Base-by-base conservation (phyloP, 768 basidiomycete genomes). In the Boletales sp. region DNA sequence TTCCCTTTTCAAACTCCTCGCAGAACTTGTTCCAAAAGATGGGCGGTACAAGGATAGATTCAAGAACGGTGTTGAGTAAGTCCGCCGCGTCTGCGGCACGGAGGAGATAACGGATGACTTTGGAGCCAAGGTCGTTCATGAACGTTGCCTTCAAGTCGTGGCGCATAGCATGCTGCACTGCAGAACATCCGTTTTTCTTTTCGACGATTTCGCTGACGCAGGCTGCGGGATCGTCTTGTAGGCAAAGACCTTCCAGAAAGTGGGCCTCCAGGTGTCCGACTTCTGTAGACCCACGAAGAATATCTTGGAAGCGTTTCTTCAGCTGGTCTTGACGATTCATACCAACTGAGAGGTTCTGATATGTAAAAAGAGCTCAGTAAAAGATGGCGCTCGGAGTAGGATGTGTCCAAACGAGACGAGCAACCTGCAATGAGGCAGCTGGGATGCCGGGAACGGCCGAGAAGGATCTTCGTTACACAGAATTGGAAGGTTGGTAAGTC, bases 221-320 rank as follows among this genome's bases (percentile, higher is more conserved):
- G 5, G 50, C 54, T 2, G 61, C 57, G 1, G 72, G 59, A 37
- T 79, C 74, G 2, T 65, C 59, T 46, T 75, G 74, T 7, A 54
- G 57, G 57, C 68, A 78, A 8, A 82, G 62, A 1, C 73, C 76
- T 49, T 82, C 73, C 4, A 82, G 57, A 48, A 81, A 81, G 9
- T 64, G 68, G 1, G 41, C 18, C n/a, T 52, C 48, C 1, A 55
- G 42, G 6, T 56, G 57, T 28, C 65, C 56, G 7, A 78, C 39
- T 8, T 40, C 18, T 8, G 53, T 53, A 28, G 57, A 56, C 8
- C 71, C 75, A 14, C 43, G 48, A 0, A 74, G 35, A 7, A 75
- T 54, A 33, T 60, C 42, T 10, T 68, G 44, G 30, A 76, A 70
- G 34, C 65, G 55, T 44, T 69, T 75, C 33, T 58, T 64, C 8